Evolutionary conservation across 1,284 basidiomycete species (phyloP), one percentile per base, ranked within the genome.

Genomic region (Malassezia caprae): DNA sequence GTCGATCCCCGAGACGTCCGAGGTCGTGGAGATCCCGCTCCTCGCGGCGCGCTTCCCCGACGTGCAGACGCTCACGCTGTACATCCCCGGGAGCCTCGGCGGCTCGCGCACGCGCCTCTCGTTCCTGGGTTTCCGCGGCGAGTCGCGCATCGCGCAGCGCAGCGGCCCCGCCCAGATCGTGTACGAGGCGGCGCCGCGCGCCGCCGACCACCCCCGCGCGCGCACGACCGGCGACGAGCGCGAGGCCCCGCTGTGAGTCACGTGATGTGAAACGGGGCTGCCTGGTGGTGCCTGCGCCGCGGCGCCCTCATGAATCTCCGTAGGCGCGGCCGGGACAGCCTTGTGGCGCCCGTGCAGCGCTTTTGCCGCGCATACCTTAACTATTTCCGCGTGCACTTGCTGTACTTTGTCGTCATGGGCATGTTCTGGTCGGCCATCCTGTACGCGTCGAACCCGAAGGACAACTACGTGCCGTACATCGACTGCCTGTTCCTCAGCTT

Each of bases 401-500:
- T 78, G 28, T 80, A 80, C 72, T 89, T 87, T 69, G 83, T 82
- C 11, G 81, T 88, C 67, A 82, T 81, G 0, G 87, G 86, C 8
- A 77, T 89, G 56, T 78, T 87, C 45, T 82, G 82, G 68, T 86
- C 87, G 19, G 81, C 70, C 26, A 82, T 89, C 48, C 80, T 88
- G 65, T 77, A 74, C 47, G 76, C 71, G 0, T 66, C 69, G 56
- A 76, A 76, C 41, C 15, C 48, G 15, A 67, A 65, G 5, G 65
- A 65, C 13, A 58, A 53, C 43, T 63, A 69, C 45, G 63, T 77
- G 42, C 50, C 63, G 17, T 89, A 86, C 73, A 80, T 87, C 68
- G 87, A 89, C 59, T 76, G 82, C 11, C 79, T 89, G 40, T 90
- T 82, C 77, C 80, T 81, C 65, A 86, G 82, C 58, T 80, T 87